phyloP scores from a whole-genome alignment of 1,284 basidiomycete genomes.

The Leccinum griseonigrum region DNA sequence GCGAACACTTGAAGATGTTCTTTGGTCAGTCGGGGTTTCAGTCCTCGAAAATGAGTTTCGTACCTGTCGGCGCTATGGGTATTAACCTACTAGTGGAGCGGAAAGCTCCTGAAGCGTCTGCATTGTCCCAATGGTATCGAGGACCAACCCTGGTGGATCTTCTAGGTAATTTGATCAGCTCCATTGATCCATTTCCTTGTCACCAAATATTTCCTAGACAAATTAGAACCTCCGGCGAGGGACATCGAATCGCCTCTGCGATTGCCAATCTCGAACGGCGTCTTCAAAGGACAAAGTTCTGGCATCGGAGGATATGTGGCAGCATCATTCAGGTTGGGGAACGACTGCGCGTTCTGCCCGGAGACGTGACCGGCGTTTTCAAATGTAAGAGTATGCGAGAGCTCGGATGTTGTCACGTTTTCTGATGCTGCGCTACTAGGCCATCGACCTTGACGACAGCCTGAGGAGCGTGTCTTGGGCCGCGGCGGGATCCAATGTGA shows the following conservation, averaged over 20 bases:
- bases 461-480: conserved; percentile 83
- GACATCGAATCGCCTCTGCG: conserved; percentile 79
- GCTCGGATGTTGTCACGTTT: conserved; percentile 2
- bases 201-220: conserved; percentile 47
- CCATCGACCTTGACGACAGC: conserved; percentile 86
- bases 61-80: conserved; percentile 91
- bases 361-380: conserved; percentile 86
- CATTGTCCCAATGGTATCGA: conserved; percentile 74
- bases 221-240: conserved; percentile 77
- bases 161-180: conserved; percentile 56
- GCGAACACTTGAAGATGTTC: conserved; percentile 74
- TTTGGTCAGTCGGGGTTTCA: conserved; percentile 86
- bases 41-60: conserved; percentile 74
- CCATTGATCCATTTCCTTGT: not conserved
- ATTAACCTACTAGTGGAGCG: conserved; percentile 77
- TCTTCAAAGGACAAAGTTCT: conserved; percentile 87
- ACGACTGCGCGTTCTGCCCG: conserved; percentile 81
- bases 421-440: conserved; percentile 45
- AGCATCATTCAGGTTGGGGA: conserved; percentile 95
- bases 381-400: conserved; percentile 54
- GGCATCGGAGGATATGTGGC: conserved; percentile 77
- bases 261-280: conserved; percentile 91
- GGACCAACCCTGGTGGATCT: conserved; percentile 85
- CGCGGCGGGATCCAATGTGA: conserved; percentile 86
- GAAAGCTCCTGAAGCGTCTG: conserved; percentile 46